Evolutionary conservation across 2,329 filamentous ascomycete genomes (phyloP).

Genomic region (Curvularia sp.): DNA sequence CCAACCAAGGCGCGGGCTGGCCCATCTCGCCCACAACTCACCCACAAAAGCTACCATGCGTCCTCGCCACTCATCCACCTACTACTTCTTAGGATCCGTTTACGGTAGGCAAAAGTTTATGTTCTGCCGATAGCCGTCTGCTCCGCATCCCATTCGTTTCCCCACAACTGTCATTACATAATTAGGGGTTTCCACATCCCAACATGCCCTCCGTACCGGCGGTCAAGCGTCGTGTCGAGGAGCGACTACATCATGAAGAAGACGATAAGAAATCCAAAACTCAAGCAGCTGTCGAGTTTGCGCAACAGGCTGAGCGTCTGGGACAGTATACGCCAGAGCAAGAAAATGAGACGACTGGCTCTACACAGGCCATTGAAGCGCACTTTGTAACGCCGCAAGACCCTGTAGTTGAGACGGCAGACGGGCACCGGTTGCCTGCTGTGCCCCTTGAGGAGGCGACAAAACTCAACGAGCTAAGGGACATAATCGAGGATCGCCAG

Average conservation of each 20-base stretch:
- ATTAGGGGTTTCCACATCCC: slow-evolving; percentile 10
- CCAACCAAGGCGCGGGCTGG: slow-evolving; percentile 13
- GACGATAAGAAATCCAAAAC: slow-evolving; percentile 41
- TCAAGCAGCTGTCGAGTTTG: slow-evolving; percentile 61
- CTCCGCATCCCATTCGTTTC: slow-evolving; percentile 25
- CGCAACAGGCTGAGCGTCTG: slow-evolving; percentile 63
- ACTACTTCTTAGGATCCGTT: neutral
- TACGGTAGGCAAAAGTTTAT: neutral
- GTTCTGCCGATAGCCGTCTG: slow-evolving; percentile 2
- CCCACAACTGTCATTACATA: slow-evolving; percentile 33
- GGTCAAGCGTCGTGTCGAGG: slow-evolving; percentile 22
- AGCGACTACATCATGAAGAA: slow-evolving; percentile 27
- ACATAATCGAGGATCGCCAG: slow-evolving; percentile 55
- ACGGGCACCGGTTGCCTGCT: slow-evolving; percentile 70
- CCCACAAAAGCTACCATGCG: slow-evolving; percentile 10
- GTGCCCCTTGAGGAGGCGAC: slow-evolving; percentile 74
- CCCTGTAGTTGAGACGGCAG: slow-evolving; percentile 71
- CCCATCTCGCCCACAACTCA: slow-evolving; percentile 16
- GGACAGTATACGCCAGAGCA: slow-evolving; percentile 52
- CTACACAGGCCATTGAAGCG: slow-evolving; percentile 66
- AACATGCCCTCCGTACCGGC: slow-evolving; percentile 36
- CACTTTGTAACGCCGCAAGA: slow-evolving; percentile 71
- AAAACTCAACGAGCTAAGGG: slow-evolving; percentile 70
- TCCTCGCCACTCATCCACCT: neutral
- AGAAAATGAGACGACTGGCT: slow-evolving; percentile 52